A percentile compares a stretch with the other conserved stretches of the same genome.
These are phyloP conservation scores for Camellia sinensis DNA, from an alignment of 148 eudicot genomes.

Conservation along the genomic window DNA sequence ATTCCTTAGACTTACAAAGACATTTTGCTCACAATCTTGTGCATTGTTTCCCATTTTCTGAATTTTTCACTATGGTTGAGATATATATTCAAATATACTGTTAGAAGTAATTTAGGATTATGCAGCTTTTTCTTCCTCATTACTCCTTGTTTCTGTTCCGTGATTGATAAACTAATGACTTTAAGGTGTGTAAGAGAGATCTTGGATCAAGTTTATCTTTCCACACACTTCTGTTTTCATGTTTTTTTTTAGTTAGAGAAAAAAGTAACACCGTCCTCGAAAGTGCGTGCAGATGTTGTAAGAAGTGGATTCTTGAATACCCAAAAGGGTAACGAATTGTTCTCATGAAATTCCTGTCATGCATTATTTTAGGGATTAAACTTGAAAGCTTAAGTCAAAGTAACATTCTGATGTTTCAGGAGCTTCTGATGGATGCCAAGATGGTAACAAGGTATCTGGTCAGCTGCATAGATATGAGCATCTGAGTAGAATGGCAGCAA, in stretches of 20 bases:
- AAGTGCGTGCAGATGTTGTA: background rate
- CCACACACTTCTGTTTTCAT: background rate
- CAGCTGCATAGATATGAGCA: background rate
- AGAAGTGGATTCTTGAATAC: background rate
- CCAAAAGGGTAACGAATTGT: slow-evolving; percentile 11
- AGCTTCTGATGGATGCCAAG: background rate
- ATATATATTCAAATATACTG: background rate
- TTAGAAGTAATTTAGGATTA: background rate
- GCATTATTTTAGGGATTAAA: background rate
- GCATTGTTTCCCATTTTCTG: no score
- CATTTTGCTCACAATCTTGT: background rate
- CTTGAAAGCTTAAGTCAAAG: background rate
- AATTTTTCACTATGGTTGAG: no score
- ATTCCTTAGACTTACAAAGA: background rate
- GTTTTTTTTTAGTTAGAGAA: slow-evolving; percentile 1
- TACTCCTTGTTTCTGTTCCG: background rate
- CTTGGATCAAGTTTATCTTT: background rate
- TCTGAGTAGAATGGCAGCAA: background rate
- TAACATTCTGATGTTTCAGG: background rate
- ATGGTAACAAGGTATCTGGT: background rate
- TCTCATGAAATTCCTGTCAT: background rate
- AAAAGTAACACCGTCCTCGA: background rate
- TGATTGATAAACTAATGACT: background rate
- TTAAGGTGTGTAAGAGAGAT: background rate
- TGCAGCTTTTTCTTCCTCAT: background rate